phyloP scores from a whole-genome alignment of 192 early-diverging fungal species.

The Glomus cerebriforme region DNA sequence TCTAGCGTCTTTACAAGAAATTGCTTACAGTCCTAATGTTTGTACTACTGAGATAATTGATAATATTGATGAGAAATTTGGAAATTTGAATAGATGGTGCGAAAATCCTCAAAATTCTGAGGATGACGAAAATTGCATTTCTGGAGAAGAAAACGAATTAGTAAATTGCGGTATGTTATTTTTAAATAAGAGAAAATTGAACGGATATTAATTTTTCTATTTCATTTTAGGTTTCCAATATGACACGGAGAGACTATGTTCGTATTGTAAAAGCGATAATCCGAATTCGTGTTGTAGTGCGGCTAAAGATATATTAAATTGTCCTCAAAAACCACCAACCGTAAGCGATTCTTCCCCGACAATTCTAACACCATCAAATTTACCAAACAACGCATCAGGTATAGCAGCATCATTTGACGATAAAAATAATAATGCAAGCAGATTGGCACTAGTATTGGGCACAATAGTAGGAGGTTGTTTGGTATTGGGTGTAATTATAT shows the following conservation, averaged over 20 bases:
- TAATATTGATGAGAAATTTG: background rate
- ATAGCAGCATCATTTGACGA: background rate
- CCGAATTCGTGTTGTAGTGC: background rate
- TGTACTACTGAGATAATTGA: background rate
- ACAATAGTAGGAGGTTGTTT: background rate
- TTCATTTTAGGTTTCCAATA: background rate
- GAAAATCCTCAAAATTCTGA: background rate
- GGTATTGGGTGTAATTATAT: background rate
- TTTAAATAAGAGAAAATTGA: background rate
- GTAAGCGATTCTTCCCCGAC: background rate
- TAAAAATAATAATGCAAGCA: too few species aligned
- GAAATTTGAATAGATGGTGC: background rate
- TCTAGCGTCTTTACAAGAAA: background rate
- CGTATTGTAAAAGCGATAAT: background rate
- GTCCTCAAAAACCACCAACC: background rate
- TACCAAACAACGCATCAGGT: background rate
- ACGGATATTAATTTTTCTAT: background rate
- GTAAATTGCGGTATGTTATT: slow-evolving; percentile 27
- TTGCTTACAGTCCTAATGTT: background rate
- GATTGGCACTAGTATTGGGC: background rate
- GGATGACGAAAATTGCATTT: slow-evolving; percentile 9
- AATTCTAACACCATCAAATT: background rate
- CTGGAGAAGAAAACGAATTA: slow-evolving; percentile 17
- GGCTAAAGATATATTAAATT: background rate
- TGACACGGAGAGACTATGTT: background rate